These are phyloP conservation scores for Aspergillus sp. DNA, from an alignment of 2,329 filamentous ascomycete genomes.

Conservation along the genomic window DNA sequence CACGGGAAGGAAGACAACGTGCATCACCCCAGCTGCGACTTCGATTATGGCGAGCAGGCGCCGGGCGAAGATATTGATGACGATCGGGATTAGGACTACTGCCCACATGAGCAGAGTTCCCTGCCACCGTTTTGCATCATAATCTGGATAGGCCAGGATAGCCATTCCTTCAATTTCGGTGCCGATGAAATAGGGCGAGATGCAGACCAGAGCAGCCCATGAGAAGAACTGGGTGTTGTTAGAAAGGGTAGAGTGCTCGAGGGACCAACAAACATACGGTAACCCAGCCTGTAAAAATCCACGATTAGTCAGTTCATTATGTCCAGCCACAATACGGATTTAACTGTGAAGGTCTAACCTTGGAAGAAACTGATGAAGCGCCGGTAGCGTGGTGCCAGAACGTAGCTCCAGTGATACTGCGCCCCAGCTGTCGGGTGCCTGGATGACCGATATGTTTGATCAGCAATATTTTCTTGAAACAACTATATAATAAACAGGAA, in stretches of 20 bases:
- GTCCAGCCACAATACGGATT: too few relatives aligned
- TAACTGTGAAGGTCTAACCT: not conserved
- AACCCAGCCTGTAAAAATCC: constrained; percentile 13
- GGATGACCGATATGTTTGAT: not conserved
- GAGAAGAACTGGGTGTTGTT: constrained; percentile 20
- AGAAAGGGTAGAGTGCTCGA: too few relatives aligned
- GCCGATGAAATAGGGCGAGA: constrained; percentile 31
- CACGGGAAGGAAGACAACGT: constrained; percentile 26
- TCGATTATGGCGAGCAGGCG: constrained; percentile 18
- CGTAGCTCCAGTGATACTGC: constrained; percentile 40
- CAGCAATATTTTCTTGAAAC: too few relatives aligned
- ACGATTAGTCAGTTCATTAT: not conserved
- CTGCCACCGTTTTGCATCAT: constrained; percentile 30
- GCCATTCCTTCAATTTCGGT: constrained; percentile 40
- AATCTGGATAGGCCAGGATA: constrained; percentile 29
- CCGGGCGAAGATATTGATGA: constrained; percentile 51
- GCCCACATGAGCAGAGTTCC: constrained; percentile 54
- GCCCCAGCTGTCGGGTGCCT: constrained; percentile 30
- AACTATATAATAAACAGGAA: too few relatives aligned
- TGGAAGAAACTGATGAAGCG: constrained; percentile 28
- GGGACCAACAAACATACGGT: constrained; percentile 1
- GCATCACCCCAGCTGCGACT: constrained; percentile 21
- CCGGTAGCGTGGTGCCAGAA: constrained; percentile 26
- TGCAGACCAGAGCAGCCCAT: constrained; percentile 30
- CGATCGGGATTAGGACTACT: constrained; percentile 49